Conservation (phyloP, 768 basidiomycete genomes). For the Boletus vinaceobasis region DNA sequence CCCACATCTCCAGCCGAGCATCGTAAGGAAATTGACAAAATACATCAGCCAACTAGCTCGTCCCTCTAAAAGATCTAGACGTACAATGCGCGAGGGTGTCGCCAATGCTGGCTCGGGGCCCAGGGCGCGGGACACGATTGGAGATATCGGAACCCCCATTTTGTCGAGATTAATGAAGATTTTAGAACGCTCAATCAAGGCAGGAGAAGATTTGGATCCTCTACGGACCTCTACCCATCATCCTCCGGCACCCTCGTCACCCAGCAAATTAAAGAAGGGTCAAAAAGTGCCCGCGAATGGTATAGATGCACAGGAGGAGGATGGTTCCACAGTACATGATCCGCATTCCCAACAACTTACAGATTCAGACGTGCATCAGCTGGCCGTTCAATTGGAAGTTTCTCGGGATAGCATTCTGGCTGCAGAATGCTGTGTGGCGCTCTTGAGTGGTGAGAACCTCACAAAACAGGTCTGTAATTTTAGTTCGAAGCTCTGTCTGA, state of each 20-base stretch:
- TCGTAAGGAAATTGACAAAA: conserved; percentile 68
- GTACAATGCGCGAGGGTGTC: conserved; percentile 38
- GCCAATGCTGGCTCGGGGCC: conserved; percentile 35
- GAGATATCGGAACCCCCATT: conserved; percentile 60
- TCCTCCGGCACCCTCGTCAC: conserved; percentile 33
- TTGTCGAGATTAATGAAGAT: conserved; percentile 70
- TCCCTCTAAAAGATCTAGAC: conserved; percentile 66
- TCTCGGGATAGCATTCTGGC: conserved; percentile 76
- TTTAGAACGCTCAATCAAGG: conserved; percentile 73
- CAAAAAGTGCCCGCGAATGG: conserved; percentile 28
- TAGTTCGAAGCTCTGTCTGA: not conserved
- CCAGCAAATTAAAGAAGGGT: conserved; percentile 46
- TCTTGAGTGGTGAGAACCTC: conserved; percentile 75
- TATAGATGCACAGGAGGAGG: not conserved
- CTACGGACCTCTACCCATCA: conserved; percentile 42
- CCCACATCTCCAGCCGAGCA: conserved; percentile 55
- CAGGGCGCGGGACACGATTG: conserved; percentile 53
- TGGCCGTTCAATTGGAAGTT: conserved; percentile 52
- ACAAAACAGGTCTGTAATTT: conserved; percentile 71
- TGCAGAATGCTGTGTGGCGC: conserved; percentile 76
- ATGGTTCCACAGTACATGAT: conserved; percentile 1
- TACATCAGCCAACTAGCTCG: conserved; percentile 64
- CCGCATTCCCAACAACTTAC: conserved; percentile 30
- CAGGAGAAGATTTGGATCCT: conserved; percentile 72
- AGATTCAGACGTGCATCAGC: conserved; percentile 47